Evolutionary conservation across 306 rosid species (phyloP).

Genomic region (Trifolium pratense): DNA sequence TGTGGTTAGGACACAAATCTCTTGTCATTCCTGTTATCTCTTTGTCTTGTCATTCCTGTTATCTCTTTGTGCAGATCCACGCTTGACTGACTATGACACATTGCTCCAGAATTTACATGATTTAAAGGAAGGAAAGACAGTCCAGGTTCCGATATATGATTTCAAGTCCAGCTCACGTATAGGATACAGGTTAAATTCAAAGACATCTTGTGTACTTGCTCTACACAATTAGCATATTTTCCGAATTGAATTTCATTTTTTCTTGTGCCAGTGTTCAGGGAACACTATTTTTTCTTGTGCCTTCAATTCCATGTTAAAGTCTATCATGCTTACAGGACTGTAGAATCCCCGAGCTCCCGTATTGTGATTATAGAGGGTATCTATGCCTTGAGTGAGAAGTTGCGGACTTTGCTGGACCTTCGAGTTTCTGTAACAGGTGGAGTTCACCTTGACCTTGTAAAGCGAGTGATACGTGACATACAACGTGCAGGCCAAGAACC

Average conservation of each 20-base stretch:
- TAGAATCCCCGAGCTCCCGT: conserved; percentile 88
- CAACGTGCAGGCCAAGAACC: conserved; percentile 99
- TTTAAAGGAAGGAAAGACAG: conserved; percentile 81
- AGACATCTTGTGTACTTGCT: conserved; percentile 31
- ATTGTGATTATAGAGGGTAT: conserved; percentile 96
- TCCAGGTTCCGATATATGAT: conserved; percentile 90
- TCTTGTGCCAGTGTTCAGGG: conserved; percentile 20
- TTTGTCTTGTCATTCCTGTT: conserved; percentile 32
- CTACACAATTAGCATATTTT: conserved; percentile 39
- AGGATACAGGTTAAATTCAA: conserved; percentile 80
- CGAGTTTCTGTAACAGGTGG: conserved; percentile 98
- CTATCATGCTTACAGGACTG: conserved; percentile 70
- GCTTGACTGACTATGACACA: conserved; percentile 93
- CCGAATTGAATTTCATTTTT: conserved; percentile 6
- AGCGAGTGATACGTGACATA: conserved; percentile 93
- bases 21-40: conserved; percentile 33
- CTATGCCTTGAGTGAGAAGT: conserved; percentile 92
- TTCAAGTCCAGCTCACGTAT: conserved; percentile 91
- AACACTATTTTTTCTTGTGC: conserved; percentile 24
- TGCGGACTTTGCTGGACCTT: conserved; percentile 91
- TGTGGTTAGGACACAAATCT: conserved; percentile 37
- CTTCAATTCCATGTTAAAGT: conserved; percentile 29
- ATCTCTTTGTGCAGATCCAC: conserved; percentile 77
- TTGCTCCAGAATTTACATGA: conserved; percentile 91
- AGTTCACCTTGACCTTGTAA: conserved; percentile 99